Base-by-base conservation (phyloP, 306 rosid species). In the Hylodesmum podocarpum region DNA sequence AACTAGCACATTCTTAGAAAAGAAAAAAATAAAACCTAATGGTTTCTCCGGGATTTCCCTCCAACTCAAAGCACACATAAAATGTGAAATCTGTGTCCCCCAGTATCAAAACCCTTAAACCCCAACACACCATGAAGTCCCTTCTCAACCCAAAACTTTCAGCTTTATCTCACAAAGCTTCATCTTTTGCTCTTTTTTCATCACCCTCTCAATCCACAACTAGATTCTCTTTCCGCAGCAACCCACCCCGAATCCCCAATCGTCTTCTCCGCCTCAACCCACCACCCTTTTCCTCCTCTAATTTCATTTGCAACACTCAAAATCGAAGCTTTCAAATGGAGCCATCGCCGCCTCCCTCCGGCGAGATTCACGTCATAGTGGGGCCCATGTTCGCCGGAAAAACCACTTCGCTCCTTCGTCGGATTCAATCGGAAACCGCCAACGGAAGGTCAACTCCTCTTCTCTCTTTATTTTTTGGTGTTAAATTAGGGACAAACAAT, bases 311-410 rank as follows among this genome's bases (percentile, higher is more conserved):
- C 81, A 64, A 76, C 31, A 27, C 63, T 71, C 92, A 80, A 24
- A 83, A 33, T 72, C 87, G 78, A 77, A 73, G 39, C 62, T 8
- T 78, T 57, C 88, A 84, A 51, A 73, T 63, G 47, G 87, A 64
- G 19, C 81, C 74, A 12, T 36, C 88, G 75, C 85, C 72, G 5
- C 33, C 86, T 66, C 54, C 46, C 25, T 73, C 92, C 8, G 97
- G 97, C 37, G 92, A 95, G 86, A 82, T 92, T 83, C 97, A 95
- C 77, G 96, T 92, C 49, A 84, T 95, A 27, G 84, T 92, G 50
- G 97, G 99, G 5, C 97, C 99, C 27, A 92, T 95, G 97, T 95
- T 92, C 74, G 96, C 97, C 25, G 97, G 99, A 25, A 92, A 95
- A 72, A 87, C 97, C 15, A 89, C 97, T 58, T 73, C 92, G 1